Evolutionary conservation across 192 early-diverging fungal species (phyloP), one percentile per base, ranked within the genome.

Genomic region (Podila minutissima): DNA sequence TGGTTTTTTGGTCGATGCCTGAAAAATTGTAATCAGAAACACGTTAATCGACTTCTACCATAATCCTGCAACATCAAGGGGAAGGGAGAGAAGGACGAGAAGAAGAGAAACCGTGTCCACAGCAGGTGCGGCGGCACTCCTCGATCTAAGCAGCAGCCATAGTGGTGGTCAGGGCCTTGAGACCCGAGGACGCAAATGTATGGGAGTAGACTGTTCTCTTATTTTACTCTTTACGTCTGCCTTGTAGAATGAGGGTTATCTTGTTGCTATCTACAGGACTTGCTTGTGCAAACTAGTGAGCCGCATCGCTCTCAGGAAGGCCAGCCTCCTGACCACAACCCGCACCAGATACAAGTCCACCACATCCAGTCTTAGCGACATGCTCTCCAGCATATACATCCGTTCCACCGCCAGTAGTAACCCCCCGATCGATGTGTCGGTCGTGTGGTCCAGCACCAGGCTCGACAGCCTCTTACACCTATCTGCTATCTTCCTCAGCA

Each of bases 91-190:
- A 92, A 94, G 64, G 73, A 70, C 41, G n/a, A n/a, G n/a, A n/a
- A n/a, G n/a, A n/a, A n/a, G 91, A 92, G 83, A 90, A 95, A 8
- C 93, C 94, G 49, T 95, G 92, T 24, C 94, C 94, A 77, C 94
- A 92, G 71, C 90, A 91, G 20, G 89, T 89, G 32, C 91, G 89
- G 19, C 93, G 74, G 69, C 92, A 91, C 11, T 89, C 90, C 60
- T 95, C 94, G 71, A 95, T 91, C 26, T 89, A 86, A 7, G 84
- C 85, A 20, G 91, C 78, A 11, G 88, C 87, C 70, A 91, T 86
- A 13, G 89, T 89, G 7, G 93, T 91, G 7, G 88, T 89, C 85
- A 92, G 84, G 64, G 89, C 85, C 86, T 95, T 94, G 64, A 95
- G 88, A 29, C 90, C 91, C 28, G 89, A 91, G 3, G 86, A 88